Percentiles rank a stretch among this genome's conserved stretches.
phyloP scores from a whole-genome alignment of 208 protist species.

The Trichomonas vaginalis region DNA sequence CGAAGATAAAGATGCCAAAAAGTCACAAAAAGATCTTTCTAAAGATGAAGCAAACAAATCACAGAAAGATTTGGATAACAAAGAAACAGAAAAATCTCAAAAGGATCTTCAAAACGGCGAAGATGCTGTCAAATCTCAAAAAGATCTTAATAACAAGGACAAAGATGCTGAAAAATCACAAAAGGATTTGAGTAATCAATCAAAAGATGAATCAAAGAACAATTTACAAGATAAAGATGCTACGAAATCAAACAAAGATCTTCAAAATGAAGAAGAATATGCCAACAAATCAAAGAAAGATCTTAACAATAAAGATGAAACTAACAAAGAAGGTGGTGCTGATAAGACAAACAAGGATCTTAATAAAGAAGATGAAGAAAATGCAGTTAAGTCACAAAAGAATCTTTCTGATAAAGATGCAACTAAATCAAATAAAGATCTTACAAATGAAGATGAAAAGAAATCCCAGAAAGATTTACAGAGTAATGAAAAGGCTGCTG shows the following conservation, averaged over 20 bases:
- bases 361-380: too few relatives aligned
- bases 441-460: not conserved
- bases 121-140: not conserved
- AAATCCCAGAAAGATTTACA: not conserved
- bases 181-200: not conserved
- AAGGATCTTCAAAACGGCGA: not conserved
- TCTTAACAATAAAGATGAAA: not conserved
- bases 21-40: not conserved
- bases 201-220: not conserved
- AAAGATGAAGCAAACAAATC: too few relatives aligned
- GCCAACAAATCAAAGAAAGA: not conserved
- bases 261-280: not conserved
- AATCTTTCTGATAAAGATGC: not conserved
- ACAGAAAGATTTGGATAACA: too few relatives aligned
- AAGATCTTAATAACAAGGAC: not conserved
- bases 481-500: not conserved
- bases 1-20: not conserved
- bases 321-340: not conserved
- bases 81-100: not conserved
- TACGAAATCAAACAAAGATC: not conserved
- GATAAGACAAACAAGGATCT: too few relatives aligned
- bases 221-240: not conserved
- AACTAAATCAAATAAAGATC: not conserved
- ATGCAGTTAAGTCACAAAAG: too few relatives aligned
- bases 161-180: not conserved